Percentiles rank a stretch among this genome's conserved stretches.
phyloP scores from a whole-genome alignment of 2,329 filamentous ascomycete genomes.

The Fusarium burgessii region DNA sequence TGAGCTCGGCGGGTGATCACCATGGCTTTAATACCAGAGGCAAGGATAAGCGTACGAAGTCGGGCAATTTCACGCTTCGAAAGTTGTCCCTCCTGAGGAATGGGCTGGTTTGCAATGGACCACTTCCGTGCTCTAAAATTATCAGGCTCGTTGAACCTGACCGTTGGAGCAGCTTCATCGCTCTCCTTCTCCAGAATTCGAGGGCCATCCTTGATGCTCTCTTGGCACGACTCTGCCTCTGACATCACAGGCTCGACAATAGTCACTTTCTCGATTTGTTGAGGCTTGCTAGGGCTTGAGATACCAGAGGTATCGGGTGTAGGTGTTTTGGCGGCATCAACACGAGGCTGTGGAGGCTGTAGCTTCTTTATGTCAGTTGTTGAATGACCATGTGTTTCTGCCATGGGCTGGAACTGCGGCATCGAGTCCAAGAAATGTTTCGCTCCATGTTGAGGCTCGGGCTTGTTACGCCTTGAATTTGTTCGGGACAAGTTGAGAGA shows the following conservation, averaged over 20 bases:
- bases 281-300: slow-evolving; percentile 54
- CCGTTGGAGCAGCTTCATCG: slow-evolving; percentile 50
- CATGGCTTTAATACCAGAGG: slow-evolving; percentile 89
- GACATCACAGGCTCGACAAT: slow-evolving; percentile 52
- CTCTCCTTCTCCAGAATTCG: slow-evolving; percentile 53
- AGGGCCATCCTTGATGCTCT: slow-evolving; percentile 46
- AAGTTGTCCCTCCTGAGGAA: slow-evolving; percentile 55
- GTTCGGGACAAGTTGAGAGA: slow-evolving; percentile 53
- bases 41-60: slow-evolving; percentile 80
- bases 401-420: slow-evolving; percentile 60
- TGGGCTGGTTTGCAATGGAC: slow-evolving; percentile 62
- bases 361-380: slow-evolving; percentile 25
- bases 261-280: slow-evolving; percentile 34
- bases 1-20: slow-evolving; percentile 79
- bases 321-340: slow-evolving; percentile 63
- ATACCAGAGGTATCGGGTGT: slow-evolving; percentile 60
- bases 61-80: slow-evolving; percentile 82
- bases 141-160: slow-evolving; percentile 40
- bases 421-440: slow-evolving; percentile 65
- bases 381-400: slow-evolving; percentile 43
- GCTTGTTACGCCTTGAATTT: slow-evolving; percentile 50
- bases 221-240: slow-evolving; percentile 54
- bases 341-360: slow-evolving; percentile 56
- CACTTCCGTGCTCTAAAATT: slow-evolving; percentile 57
- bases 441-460: slow-evolving; percentile 48